These are phyloP conservation scores for Boletus nobilissimus DNA, from an alignment of 1,284 basidiomycete species.

Conservation along the genomic window DNA sequence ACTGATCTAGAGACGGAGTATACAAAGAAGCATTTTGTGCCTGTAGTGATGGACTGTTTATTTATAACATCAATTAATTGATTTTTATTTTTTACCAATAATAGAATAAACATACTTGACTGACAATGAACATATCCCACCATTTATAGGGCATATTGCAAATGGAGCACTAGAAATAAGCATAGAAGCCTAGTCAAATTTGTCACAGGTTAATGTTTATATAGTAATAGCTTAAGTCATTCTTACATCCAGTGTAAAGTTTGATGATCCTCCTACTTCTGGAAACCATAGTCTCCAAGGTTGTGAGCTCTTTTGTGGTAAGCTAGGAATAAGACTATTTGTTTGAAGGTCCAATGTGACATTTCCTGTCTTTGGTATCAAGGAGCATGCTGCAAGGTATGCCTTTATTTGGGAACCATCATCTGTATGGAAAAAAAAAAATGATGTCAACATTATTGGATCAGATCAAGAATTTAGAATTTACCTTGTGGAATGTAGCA, in stretches of 20 bases:
- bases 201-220: not conserved
- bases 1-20: not conserved
- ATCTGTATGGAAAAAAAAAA: not conserved
- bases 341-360: not conserved
- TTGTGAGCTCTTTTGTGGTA: not conserved
- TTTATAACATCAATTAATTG: not conserved
- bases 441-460: not conserved
- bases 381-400: not conserved
- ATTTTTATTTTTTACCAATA: too few relatives aligned
- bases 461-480: not conserved
- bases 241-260: not conserved
- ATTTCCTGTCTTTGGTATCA: not conserved
- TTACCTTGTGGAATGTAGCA: not conserved
- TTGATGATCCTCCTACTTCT: not conserved
- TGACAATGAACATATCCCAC: not conserved
- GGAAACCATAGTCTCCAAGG: not conserved
- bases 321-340: not conserved
- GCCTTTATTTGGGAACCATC: not conserved
- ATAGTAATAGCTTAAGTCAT: not conserved
- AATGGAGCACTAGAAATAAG: not conserved
- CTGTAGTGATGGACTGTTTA: not conserved
- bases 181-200: not conserved
- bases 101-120: not conserved
- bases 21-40: not conserved
- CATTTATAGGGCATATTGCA: not conserved